Evolutionary conservation across 768 basidiomycete species (phyloP).

Genomic region (Rhodotorula babjevae): DNA sequence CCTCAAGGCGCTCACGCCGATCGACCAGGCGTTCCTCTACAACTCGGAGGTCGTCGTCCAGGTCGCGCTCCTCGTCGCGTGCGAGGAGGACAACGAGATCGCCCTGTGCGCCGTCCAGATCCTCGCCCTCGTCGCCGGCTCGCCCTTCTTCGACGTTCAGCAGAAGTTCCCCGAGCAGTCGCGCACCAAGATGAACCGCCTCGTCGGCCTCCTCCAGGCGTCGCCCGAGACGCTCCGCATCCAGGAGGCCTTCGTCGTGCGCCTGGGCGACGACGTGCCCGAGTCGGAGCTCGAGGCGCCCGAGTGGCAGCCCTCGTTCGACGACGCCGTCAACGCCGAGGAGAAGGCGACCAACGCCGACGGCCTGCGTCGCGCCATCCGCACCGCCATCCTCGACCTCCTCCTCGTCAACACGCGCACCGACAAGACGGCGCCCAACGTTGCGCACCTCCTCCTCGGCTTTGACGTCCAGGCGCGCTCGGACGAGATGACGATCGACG

Average conservation of each 20-base stretch:
- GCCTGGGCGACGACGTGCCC: constrained; percentile 60
- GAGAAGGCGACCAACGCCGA: constrained; percentile 9
- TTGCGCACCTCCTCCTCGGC: constrained; percentile 76
- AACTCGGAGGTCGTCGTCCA: constrained; percentile 71
- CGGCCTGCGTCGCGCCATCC: constrained; percentile 60
- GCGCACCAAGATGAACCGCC: constrained; percentile 54
- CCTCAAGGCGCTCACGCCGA: constrained; percentile 41
- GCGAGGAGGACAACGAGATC: constrained; percentile 64
- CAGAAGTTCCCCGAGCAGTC: constrained; percentile 48
- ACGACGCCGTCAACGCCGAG: constrained; percentile 7
- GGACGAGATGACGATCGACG: constrained; percentile 44
- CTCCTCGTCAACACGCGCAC: constrained; percentile 70
- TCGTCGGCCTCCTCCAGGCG: constrained; percentile 72
- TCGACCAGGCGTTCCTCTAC: constrained; percentile 56
- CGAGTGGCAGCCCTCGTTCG: constrained; percentile 8
- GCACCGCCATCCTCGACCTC: constrained; percentile 72
- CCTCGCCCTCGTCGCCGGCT: constrained; percentile 62
- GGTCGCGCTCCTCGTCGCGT: constrained; percentile 71
- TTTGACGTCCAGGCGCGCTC: constrained; percentile 54
- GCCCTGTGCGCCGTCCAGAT: constrained; percentile 73
- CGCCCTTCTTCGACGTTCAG: constrained; percentile 54
- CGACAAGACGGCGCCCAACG: constrained; percentile 65
- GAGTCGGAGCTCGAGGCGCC: constrained; percentile 56
- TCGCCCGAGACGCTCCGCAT: constrained; percentile 82
- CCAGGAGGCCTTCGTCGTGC: constrained; percentile 66